Conservation (phyloP, 345 rosid genomes). For the Luvunga scandens region DNA sequence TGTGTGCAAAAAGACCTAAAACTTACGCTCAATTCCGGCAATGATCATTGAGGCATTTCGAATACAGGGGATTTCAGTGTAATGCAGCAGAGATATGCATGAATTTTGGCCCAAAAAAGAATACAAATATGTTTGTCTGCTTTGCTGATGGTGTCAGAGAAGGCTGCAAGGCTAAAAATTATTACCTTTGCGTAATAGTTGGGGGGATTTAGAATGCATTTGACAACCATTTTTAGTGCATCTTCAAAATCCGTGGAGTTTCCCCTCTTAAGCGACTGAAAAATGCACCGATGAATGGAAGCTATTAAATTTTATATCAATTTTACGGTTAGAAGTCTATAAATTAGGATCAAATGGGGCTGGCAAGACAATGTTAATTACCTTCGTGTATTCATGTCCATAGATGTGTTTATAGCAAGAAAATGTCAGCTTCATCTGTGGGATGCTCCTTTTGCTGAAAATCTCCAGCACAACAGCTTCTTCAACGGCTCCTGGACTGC, state of each 20-base stretch:
- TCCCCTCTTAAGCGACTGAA: constrained; percentile 41
- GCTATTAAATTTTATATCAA: not conserved
- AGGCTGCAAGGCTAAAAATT: not conserved
- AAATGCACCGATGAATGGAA: not conserved
- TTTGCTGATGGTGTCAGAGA: no score
- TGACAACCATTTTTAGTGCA: constrained; percentile 41
- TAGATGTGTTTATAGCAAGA: constrained; percentile 60
- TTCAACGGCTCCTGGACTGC: constrained; percentile 40
- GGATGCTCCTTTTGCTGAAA: constrained; percentile 61
- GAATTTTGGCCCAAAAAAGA: not conserved
- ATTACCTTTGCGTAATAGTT: constrained; percentile 57
- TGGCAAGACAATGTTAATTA: constrained; percentile 10
- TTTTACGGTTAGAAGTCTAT: not conserved
- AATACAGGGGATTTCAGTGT: not conserved
- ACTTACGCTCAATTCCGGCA: not conserved
- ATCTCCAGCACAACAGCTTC: constrained; percentile 61
- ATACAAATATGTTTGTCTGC: not conserved
- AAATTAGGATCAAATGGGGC: not conserved
- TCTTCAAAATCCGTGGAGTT: constrained; percentile 39
- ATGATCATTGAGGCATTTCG: not conserved
- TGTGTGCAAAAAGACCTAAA: not conserved
- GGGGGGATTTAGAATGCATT: constrained; percentile 47
- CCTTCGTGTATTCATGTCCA: constrained; percentile 62
- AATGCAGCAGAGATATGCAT: not conserved
- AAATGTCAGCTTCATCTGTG: constrained; percentile 55